Evolutionary conservation across 345 rosid genomes (phyloP).

Genomic region (Euclidium syriacum): DNA sequence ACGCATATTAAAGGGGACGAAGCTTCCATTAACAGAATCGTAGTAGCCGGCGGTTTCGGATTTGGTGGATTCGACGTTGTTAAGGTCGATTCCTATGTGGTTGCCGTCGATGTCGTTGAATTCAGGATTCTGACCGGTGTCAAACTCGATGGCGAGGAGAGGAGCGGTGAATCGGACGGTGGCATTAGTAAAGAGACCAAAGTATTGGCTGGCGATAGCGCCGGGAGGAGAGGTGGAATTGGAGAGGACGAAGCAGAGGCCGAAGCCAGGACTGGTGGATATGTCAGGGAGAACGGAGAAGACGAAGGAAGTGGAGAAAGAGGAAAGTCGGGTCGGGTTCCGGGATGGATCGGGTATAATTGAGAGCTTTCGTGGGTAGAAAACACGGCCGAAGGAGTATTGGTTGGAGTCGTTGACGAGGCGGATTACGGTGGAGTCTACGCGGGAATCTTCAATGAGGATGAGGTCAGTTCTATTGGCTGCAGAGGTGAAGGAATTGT

Average conservation of each 20-base stretch:
- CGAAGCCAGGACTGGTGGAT: slow-evolving; percentile 71
- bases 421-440: slow-evolving; percentile 55
- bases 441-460: slow-evolving; percentile 54
- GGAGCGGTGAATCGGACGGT: slow-evolving; percentile 42
- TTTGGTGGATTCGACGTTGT: slow-evolving; percentile 39
- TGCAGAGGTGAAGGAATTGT: slow-evolving; percentile 47
- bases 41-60: slow-evolving; percentile 51
- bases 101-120: slow-evolving; percentile 60
- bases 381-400: slow-evolving; percentile 56
- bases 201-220: slow-evolving; percentile 66
- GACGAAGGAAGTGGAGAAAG: slow-evolving; percentile 66
- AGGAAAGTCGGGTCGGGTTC: slow-evolving; percentile 44
- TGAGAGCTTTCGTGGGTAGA: slow-evolving; percentile 45
- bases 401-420: slow-evolving; percentile 62
- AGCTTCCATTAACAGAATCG: slow-evolving; percentile 40
- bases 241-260: slow-evolving; percentile 79
- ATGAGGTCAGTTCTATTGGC: slow-evolving; percentile 40
- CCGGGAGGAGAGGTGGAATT: slow-evolving; percentile 68
- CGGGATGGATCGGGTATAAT: slow-evolving; percentile 36
- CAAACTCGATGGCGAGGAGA: slow-evolving; percentile 74
- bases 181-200: slow-evolving; percentile 60
- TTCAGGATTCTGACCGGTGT: slow-evolving; percentile 62
- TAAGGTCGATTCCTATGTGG: slow-evolving; percentile 75
- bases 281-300: slow-evolving; percentile 43
- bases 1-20: slow-evolving; percentile 57